Evolutionary conservation across 768 basidiomycete genomes (phyloP), one percentile per base, ranked within the genome.

Genomic region (Pleurotus platypus): DNA sequence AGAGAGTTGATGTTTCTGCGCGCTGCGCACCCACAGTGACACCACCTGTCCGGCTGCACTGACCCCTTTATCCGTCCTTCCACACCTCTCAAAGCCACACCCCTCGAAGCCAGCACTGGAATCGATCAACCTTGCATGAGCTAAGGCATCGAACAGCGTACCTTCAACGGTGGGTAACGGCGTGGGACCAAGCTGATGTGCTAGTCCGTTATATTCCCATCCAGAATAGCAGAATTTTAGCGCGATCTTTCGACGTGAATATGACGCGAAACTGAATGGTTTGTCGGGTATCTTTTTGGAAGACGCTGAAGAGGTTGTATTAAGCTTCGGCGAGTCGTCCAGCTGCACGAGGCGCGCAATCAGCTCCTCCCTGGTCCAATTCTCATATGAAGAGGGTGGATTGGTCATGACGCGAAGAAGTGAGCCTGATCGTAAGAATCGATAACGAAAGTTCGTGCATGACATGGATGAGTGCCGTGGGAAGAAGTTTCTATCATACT

Each of bases 11-110:
- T 60, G 9, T 18, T 65, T 72, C 45, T 86, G 69, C 8, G 83
- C 81, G 69, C 92, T 94, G 58, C 94, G 76, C 11, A 97, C 86
- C 89, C 92, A 94, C 6, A 99, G 77, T 49, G 90, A 92, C 49
- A 98, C 79, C 20, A 98, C 94, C 69, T 98, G 96, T 2, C 93
- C 94, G 6, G 89, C 90, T 39, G 89, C 92, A 67, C 94, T 96
- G 58, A 99, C 97, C 0, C 96, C 95, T 16, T 88, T 80, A 77
- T 99, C 97, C 24, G 97, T 98, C 65, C 97, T 74, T 11, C 97
- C 96, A 70, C 97, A 98, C 62, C 84, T 80, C 66, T 90, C 86
- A 86, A 92, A 98, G 37, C 84, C 90, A 66, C 93, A 94, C 0
- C 91, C 95, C 13, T 94, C 89, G 56, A 89, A 75, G 3, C 92